Conservation (phyloP, 352 stramenopile species). For the Pythium sukuiense region DNA sequence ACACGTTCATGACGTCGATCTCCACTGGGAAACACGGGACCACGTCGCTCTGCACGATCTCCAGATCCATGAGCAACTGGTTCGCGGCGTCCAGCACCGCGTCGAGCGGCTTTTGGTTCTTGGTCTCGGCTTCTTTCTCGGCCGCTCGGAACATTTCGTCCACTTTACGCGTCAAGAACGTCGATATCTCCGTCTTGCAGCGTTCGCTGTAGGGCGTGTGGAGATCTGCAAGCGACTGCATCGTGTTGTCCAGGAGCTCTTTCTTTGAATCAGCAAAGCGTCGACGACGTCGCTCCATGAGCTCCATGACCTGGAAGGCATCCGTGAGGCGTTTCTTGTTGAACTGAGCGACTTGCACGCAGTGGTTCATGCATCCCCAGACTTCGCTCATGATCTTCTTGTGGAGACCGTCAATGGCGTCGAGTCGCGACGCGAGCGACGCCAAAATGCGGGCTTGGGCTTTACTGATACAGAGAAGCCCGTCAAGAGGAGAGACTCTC, state of each 20-base stretch:
- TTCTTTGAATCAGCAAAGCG: slow-evolving; percentile 56
- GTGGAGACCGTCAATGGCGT: slow-evolving; percentile 56
- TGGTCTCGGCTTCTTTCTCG: slow-evolving; percentile 46
- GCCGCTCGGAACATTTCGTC: slow-evolving; percentile 67
- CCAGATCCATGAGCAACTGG: slow-evolving; percentile 75
- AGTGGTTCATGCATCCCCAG: slow-evolving; percentile 81
- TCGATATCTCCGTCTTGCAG: slow-evolving; percentile 66
- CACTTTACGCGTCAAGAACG: slow-evolving; percentile 48
- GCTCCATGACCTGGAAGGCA: slow-evolving; percentile 72
- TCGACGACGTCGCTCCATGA: slow-evolving; percentile 68
- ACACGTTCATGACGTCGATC: slow-evolving; percentile 82
- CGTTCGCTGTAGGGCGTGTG: slow-evolving; percentile 44
- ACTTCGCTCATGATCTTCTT: slow-evolving; percentile 72
- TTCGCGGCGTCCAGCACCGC: slow-evolving; percentile 63
- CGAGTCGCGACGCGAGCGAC: slow-evolving; percentile 68
- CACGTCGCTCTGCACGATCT: slow-evolving; percentile 77
- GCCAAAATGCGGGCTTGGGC: slow-evolving; percentile 61
- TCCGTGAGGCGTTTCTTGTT: slow-evolving; percentile 62
- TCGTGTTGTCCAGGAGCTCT: slow-evolving; percentile 69
- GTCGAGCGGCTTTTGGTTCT: slow-evolving; percentile 62
- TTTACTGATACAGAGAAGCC: slow-evolving; percentile 35
- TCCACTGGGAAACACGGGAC: slow-evolving; percentile 66
- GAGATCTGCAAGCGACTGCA: slow-evolving; percentile 48
- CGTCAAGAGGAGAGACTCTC: not conserved
- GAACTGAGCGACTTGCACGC: slow-evolving; percentile 79